phyloP scores from a whole-genome alignment of 305 asterid genomes.

The Solanum chacoense region DNA sequence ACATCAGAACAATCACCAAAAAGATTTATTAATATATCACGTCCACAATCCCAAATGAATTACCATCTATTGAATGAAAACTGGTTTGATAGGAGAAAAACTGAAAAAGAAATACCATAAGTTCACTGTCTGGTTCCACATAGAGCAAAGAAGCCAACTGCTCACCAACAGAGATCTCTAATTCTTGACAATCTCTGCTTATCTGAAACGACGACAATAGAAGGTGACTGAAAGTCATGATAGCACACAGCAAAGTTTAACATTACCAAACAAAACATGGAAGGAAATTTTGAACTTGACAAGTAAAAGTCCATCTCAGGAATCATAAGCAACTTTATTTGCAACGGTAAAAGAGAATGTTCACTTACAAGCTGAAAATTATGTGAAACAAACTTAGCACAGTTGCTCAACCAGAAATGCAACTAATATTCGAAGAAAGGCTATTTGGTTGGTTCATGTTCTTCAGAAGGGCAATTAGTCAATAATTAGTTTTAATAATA shows the following conservation, averaged over 20 bases:
- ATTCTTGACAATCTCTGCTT: constrained; percentile 95
- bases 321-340: background rate
- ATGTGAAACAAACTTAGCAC: background rate
- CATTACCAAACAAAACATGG: background rate
- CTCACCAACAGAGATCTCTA: constrained; percentile 88
- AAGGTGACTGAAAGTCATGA: background rate
- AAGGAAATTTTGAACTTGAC: background rate
- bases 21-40: background rate
- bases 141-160: constrained; percentile 87
- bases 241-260: background rate
- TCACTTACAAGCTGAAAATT: background rate
- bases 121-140: constrained; percentile 99
- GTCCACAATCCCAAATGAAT: background rate
- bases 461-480: background rate
- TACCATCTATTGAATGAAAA: background rate
- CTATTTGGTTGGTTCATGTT: background rate
- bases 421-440: background rate
- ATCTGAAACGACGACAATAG: constrained; percentile 53
- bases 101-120: constrained; percentile 49
- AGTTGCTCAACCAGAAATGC: background rate
- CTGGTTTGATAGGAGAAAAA: background rate
- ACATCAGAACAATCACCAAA: background rate
- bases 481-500: background rate
- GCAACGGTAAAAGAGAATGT: background rate
- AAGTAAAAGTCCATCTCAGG: background rate